A percentile compares a stretch with the other conserved stretches of the same genome.
These are phyloP conservation scores for Leccinum olivaceopallidum DNA, from an alignment of 768 basidiomycete species.

Conservation along the genomic window DNA sequence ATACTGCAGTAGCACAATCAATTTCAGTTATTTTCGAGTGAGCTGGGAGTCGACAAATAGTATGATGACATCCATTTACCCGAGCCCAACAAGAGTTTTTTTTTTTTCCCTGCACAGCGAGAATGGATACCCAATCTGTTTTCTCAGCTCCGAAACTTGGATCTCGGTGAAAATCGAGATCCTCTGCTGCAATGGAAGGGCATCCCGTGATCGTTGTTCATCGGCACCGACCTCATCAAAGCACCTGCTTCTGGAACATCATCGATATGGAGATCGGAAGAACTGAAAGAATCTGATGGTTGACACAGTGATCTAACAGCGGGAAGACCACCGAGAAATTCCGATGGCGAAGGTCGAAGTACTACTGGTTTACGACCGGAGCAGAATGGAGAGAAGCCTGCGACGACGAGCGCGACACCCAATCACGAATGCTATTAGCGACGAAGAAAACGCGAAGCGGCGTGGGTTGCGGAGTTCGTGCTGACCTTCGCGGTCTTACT, in stretches of 20 bases:
- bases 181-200: background rate
- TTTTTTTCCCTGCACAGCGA: background rate
- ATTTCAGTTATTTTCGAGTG: too few relatives aligned
- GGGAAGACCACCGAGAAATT: background rate
- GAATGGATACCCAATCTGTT: background rate
- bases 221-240: too few relatives aligned
- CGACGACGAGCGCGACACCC: background rate
- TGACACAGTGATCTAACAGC: background rate
- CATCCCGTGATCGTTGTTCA: too few relatives aligned
- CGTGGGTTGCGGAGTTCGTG: background rate
- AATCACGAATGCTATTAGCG: background rate
- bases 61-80: background rate
- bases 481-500: background rate
- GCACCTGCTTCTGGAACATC: background rate
- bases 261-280: background rate
- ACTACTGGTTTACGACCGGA: background rate
- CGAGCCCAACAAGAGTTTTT: too few relatives aligned
- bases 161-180: background rate
- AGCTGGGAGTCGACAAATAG: too few relatives aligned
- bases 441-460: background rate
- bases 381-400: background rate
- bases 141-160: background rate
- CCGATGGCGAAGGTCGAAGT: background rate
- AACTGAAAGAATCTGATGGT: background rate
- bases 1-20: too few relatives aligned